Evolutionary conservation across 768 basidiomycete species (phyloP).

Genomic region (Hemileccinum rubropunctum): DNA sequence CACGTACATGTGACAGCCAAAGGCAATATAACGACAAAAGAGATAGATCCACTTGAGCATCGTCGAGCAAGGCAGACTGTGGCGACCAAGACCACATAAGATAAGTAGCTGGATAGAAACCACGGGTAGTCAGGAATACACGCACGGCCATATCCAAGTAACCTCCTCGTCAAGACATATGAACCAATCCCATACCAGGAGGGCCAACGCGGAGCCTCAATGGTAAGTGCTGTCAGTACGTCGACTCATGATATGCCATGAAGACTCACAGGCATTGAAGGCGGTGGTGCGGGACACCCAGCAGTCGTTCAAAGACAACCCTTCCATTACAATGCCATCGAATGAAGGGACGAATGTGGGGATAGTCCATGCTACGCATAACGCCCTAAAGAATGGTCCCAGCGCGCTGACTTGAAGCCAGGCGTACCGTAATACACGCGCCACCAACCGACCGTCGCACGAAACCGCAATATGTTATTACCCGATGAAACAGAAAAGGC

Average conservation of each 20-base stretch:
- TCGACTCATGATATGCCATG: not conserved
- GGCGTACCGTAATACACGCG: too few species aligned
- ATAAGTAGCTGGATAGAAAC: not conserved
- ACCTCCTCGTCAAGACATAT: constrained; percentile 8
- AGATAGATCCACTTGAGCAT: constrained; percentile 8
- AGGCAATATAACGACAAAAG: constrained; percentile 7
- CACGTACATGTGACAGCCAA: constrained; percentile 10
- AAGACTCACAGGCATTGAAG: constrained; percentile 8
- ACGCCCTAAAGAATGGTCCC: not conserved
- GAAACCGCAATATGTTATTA: too few species aligned
- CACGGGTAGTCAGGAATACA: not conserved
- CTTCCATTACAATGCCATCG: constrained; percentile 6
- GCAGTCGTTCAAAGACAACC: constrained; percentile 1
- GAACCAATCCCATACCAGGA: constrained; percentile 11
- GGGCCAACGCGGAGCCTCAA: constrained; percentile 3
- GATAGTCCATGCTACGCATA: not conserved
- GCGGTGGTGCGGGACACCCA: constrained; percentile 10
- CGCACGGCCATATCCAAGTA: constrained; percentile 7
- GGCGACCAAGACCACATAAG: not conserved
- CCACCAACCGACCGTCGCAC: too few species aligned
- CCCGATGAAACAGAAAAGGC: too few species aligned
- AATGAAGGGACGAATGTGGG: not conserved
- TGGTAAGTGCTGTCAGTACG: not conserved
- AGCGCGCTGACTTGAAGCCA: too few species aligned
- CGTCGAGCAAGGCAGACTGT: not conserved